phyloP scores from a whole-genome alignment of 2,329 filamentous ascomycete species.

The Domatiomyces catenatus region DNA sequence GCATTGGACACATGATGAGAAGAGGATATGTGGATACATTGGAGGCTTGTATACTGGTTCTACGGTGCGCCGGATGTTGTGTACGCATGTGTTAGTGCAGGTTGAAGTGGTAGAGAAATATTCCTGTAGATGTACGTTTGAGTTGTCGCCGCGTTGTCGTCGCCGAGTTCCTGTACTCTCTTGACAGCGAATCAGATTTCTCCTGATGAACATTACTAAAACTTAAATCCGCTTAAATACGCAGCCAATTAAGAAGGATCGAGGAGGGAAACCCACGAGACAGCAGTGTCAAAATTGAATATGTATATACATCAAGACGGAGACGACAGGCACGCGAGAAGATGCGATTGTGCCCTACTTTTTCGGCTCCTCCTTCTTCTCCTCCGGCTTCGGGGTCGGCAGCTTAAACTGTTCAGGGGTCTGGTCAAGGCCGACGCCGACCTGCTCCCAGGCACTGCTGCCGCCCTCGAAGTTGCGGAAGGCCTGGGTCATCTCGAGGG shows the following conservation, averaged over 20 bases:
- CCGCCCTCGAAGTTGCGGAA: constrained; percentile 97
- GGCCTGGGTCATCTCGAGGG: constrained; percentile 90
- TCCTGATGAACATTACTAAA: not conserved
- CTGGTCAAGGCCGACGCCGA: constrained; percentile 56
- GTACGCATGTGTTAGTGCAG: not conserved
- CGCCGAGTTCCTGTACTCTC: not conserved
- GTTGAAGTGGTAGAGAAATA: not conserved
- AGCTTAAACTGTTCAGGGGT: constrained; percentile 85
- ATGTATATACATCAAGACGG: not conserved
- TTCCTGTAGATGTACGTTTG: no score
- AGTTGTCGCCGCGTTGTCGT: not conserved
- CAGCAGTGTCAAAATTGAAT: not conserved
- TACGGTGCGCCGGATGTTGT: not conserved
- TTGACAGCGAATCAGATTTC: no score
- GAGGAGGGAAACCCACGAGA: not conserved
- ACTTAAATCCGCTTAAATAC: not conserved
- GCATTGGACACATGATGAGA: not conserved
- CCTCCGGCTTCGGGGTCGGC: constrained; percentile 88
- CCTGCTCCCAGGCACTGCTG: constrained; percentile 54
- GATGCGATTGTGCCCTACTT: constrained; percentile 31
- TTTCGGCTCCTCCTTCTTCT: constrained; percentile 69
- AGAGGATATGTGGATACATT: not conserved
- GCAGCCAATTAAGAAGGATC: not conserved
- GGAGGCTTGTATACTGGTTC: not conserved
- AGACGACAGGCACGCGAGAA: not conserved